These are phyloP conservation scores for Lagerstroemia speciosa DNA, from an alignment of 345 rosid species.

Conservation along the genomic window DNA sequence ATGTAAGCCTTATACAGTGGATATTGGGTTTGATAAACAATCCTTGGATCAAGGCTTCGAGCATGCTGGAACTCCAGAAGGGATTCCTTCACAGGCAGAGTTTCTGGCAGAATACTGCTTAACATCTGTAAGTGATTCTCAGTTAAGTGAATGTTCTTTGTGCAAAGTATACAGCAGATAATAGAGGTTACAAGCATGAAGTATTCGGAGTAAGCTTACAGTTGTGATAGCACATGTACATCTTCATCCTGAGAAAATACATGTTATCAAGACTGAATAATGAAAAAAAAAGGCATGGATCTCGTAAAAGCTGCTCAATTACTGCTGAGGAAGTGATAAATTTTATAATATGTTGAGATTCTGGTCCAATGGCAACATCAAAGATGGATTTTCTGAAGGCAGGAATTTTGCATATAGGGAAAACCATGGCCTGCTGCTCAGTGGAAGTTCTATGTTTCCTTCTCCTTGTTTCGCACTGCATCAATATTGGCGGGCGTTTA, in stretches of 20 bases:
- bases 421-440: constrained; percentile 76
- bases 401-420: constrained; percentile 41
- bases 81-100: constrained; percentile 71
- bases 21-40: constrained; percentile 22
- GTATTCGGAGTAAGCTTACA: neutral
- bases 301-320: neutral
- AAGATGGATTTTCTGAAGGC: constrained; percentile 3
- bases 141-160: neutral
- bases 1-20: constrained; percentile 52
- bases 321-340: neutral
- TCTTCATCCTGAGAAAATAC: neutral
- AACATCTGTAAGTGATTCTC: constrained; percentile 47
- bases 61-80: constrained; percentile 65
- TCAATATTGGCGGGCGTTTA: constrained; percentile 69
- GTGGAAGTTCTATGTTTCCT: constrained; percentile 94
- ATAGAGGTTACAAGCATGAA: neutral
- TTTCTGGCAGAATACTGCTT: constrained; percentile 75
- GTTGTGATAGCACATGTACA: neutral
- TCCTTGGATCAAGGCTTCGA: constrained; percentile 47
- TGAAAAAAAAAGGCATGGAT: neutral
- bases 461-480: constrained; percentile 84
- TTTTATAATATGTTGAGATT: neutral
- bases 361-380: neutral
- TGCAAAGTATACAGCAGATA: neutral
- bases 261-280: neutral